Conservation (phyloP, 2,329 filamentous ascomycete genomes). For the Hymenoscyphus occultus region DNA sequence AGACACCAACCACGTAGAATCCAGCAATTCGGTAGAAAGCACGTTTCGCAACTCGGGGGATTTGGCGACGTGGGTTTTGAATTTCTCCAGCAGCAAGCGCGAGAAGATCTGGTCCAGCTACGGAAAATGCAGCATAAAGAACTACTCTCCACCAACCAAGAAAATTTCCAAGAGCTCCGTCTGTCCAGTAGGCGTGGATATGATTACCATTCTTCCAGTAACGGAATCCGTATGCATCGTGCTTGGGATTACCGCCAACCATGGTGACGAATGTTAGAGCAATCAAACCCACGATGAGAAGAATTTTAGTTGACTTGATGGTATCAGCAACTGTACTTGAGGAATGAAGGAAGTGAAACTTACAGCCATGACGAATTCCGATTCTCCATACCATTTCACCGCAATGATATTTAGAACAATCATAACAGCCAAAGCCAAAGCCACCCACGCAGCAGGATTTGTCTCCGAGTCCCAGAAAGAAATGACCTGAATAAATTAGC, state of each 20-base stretch:
- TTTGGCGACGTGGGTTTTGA: background rate
- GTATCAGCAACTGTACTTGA: slow-evolving; percentile 24
- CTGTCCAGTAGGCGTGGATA: background rate
- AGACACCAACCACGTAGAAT: slow-evolving; percentile 37
- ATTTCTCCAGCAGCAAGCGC: slow-evolving; percentile 37
- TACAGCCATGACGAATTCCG: slow-evolving; percentile 57
- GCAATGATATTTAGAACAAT: slow-evolving; percentile 52
- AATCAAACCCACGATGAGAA: slow-evolving; percentile 61
- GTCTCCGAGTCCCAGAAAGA: slow-evolving; percentile 47
- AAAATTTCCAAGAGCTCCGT: background rate
- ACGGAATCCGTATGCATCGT: slow-evolving; percentile 68
- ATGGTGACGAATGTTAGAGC: slow-evolving; percentile 77
- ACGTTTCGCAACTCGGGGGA: background rate
- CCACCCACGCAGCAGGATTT: slow-evolving; percentile 37
- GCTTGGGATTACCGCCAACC: slow-evolving; percentile 73
- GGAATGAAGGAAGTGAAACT: too few species aligned
- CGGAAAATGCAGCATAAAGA: slow-evolving; percentile 45
- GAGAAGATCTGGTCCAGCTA: slow-evolving; percentile 56
- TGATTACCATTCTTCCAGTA: slow-evolving; percentile 47
- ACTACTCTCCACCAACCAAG: background rate
- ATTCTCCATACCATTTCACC: slow-evolving; percentile 54
- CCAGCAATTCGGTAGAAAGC: slow-evolving; percentile 38
- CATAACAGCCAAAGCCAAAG: slow-evolving; percentile 38
- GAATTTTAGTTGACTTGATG: slow-evolving; percentile 44
- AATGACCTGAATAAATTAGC: slow-evolving; percentile 42